Conservation (phyloP, 768 basidiomycete species). For the Rhizopogon vesiculosus region DNA sequence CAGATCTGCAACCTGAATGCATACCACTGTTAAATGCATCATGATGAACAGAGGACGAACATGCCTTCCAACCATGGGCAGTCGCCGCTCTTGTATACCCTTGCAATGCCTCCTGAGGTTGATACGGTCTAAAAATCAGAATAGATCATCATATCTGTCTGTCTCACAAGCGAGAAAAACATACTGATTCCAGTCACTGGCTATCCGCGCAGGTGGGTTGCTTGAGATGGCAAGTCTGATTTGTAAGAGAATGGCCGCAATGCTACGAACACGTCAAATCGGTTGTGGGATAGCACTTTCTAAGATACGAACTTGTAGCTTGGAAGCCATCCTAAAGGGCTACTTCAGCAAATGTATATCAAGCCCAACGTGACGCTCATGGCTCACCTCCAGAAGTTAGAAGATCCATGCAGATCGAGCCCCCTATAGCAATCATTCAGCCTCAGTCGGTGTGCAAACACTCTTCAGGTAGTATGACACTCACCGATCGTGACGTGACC, state of each 20-base stretch:
- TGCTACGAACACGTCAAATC: conserved; percentile 15
- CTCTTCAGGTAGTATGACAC: conserved; percentile 1
- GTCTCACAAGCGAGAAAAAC: background rate
- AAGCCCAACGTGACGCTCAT: background rate
- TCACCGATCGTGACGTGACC: conserved; percentile 63
- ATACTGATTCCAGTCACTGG: conserved; percentile 46
- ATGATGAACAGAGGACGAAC: background rate
- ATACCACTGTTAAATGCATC: background rate
- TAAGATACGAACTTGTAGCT: conserved; percentile 46
- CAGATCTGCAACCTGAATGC: conserved; percentile 17
- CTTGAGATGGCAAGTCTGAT: conserved; percentile 69
- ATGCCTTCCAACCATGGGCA: conserved; percentile 60
- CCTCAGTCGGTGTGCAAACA: no score
- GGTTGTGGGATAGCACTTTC: conserved; percentile 2
- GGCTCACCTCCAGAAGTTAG: conserved; percentile 55
- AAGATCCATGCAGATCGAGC: conserved; percentile 74
- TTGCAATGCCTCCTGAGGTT: conserved; percentile 51
- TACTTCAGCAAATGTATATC: background rate
- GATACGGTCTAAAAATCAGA: conserved; percentile 30
- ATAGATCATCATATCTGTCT: background rate
- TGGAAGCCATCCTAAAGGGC: conserved; percentile 57
- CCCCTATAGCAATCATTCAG: conserved; percentile 33
- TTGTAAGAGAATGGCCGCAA: conserved; percentile 48
- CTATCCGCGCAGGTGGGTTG: conserved; percentile 63
- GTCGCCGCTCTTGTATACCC: conserved; percentile 64